Evolutionary conservation across 2,329 filamentous ascomycete genomes (phyloP), one percentile per base, ranked within the genome.

Genomic region (Trichoderma atrobrunneum): DNA sequence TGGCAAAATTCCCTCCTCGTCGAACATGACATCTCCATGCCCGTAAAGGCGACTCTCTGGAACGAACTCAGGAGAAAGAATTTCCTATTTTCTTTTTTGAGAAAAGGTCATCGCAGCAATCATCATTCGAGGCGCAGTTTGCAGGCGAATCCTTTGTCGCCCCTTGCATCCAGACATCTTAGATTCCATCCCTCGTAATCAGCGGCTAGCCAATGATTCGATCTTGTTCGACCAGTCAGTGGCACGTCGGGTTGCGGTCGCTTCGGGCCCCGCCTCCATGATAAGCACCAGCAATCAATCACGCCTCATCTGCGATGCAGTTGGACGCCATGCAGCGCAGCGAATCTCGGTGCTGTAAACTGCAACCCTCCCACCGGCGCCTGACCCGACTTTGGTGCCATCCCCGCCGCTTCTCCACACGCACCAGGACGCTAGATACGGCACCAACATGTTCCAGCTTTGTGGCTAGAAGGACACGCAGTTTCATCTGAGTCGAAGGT

Each of bases 401-500:
- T 70, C 67, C 32, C 64, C 64, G 57, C 67, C 57, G 28, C 57
- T 54, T 54, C 67, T 70, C 67, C 67, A 70, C 67, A 62, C 67
- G 67, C 67, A 70, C 67, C 32, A n/a, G 56, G 66, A 30, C 67
- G 56, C 67, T 62, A 24, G 67, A 69, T 51, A 32, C 65, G 65
- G 56, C 65, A 48, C 51, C 54, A 67, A 34, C 51, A 59, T 67
- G 64, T 67, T 43, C 64, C 64, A 43, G 34, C 28, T 30, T 54
- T 18, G 54, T 18, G 54, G 65, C 65, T 66, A 57, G 21, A 61
- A 51, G 36, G 32, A 62, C 39, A 34, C 36, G 36, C 54, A 61
- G 67, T 70, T 70, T 62, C 57, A 39, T 28, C 67, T 16, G 24
- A n/a, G 60, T 36, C 3, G 11, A 54, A 67, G n/a, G 10, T 24